A percentile compares a stretch with the other conserved stretches of the same genome.
Conservation (phyloP, 2,329 filamentous ascomycete genomes). For the Fusarium caatingaense region DNA sequence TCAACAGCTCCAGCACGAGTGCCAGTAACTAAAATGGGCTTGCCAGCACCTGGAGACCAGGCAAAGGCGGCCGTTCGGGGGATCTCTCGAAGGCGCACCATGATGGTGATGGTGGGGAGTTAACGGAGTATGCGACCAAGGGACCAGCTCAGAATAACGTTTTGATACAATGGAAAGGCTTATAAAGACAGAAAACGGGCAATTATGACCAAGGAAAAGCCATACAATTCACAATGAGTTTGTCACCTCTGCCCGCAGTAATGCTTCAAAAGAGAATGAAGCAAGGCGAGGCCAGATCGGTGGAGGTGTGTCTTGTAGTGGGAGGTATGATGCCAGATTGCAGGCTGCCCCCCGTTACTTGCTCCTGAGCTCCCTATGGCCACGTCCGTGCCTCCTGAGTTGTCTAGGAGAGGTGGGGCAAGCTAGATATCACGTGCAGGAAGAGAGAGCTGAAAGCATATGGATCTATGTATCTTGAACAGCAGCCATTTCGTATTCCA, state of each 20-base stretch:
- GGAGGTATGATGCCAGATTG: slow-evolving; percentile 60
- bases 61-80: slow-evolving; percentile 96
- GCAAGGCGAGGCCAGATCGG: slow-evolving; percentile 42
- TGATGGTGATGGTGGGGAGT: slow-evolving; percentile 59
- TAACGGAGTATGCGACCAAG: slow-evolving; percentile 40
- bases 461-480: neutral
- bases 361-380: slow-evolving; percentile 48
- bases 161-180: slow-evolving; percentile 30
- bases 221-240: slow-evolving; percentile 35
- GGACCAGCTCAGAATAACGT: slow-evolving; percentile 38
- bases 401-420: slow-evolving; percentile 38
- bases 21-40: slow-evolving; percentile 89
- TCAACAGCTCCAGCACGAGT: slow-evolving; percentile 95
- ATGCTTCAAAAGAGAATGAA: slow-evolving; percentile 42
- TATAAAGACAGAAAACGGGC: slow-evolving; percentile 33
- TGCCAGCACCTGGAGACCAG: slow-evolving; percentile 86
- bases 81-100: slow-evolving; percentile 97
- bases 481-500: neutral
- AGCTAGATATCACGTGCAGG: slow-evolving; percentile 45
- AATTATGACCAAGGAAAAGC: slow-evolving; percentile 37
- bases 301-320: slow-evolving; percentile 44
- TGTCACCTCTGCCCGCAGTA: slow-evolving; percentile 49
- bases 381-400: slow-evolving; percentile 46
- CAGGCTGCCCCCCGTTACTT: slow-evolving; percentile 48
- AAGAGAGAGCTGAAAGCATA: slow-evolving; percentile 15